Evolutionary conservation across 129 eudicot species (phyloP).

Genomic region (Cynara cardunculus): DNA sequence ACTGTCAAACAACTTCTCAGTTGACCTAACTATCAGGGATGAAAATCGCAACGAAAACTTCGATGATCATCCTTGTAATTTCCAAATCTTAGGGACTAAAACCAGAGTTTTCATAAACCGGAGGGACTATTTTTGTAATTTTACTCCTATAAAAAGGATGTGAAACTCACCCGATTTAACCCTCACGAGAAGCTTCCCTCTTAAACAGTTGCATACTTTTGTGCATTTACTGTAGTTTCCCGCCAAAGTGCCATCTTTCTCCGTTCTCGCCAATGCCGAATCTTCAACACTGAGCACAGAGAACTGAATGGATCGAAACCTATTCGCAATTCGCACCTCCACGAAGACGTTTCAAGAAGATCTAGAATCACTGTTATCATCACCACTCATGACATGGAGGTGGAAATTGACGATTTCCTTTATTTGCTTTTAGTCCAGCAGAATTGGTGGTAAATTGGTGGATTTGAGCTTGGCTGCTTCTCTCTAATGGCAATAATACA

Average conservation of each 20-base stretch:
- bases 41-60: background rate
- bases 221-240: background rate
- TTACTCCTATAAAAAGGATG: background rate
- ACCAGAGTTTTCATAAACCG: background rate
- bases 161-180: background rate
- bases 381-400: background rate
- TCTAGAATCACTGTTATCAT: background rate
- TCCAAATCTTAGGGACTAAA: background rate
- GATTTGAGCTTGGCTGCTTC: background rate
- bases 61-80: background rate
- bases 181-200: background rate
- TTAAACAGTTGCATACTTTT: too few relatives aligned
- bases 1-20: too few relatives aligned
- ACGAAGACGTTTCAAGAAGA: background rate
- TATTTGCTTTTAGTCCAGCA: background rate
- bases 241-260: background rate
- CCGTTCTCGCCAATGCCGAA: background rate
- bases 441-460: background rate
- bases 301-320: too few relatives aligned
- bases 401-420: background rate
- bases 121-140: background rate
- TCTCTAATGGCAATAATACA: background rate
- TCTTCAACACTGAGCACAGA: too few relatives aligned
- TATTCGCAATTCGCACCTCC: background rate
- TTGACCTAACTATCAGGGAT: too few relatives aligned